Evolutionary conservation across 768 basidiomycete genomes (phyloP), one percentile per base, ranked within the genome.

Genomic region (Amanita subjunquillea): DNA sequence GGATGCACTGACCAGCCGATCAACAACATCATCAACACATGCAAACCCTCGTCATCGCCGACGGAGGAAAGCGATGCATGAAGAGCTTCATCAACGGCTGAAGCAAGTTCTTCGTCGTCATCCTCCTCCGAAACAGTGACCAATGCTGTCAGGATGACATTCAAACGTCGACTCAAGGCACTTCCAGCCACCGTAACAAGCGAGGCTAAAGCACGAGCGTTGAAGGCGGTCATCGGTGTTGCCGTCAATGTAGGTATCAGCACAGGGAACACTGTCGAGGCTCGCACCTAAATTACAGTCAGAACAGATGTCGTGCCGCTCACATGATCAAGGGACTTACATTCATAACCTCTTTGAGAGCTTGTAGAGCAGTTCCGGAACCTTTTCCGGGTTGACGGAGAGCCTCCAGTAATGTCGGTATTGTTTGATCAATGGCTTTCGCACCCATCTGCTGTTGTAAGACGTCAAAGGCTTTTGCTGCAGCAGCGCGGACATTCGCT

Each of bases 241-340:
- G 87, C 80, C 38, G 89, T 93, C 55, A 99, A 72, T 1, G 93
- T 95, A 0, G 94, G 96, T 54, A 99, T 91, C 52, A 98, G 73
- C 17, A 97, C 89, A 0, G 96, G 96, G 89, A 98, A 98, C 37
- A 98, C 93, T 8, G 89, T 92, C 38, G 85, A 77, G 12, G 95
- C 91, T 37, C 94, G 91, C 59, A 97, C 89, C 88, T 93, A 64
- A 2, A 29, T 42, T 34, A 49, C 29, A 40, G 22, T 51, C 45
- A 30, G 46, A 17, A 9, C 9, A 27, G 5, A 39, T 23, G 39
- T 30, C 48, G 13, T 50, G 27, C 3, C 22, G 30, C 2, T 12
- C 6, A 30, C 8, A n/a, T 20, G 6, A 9, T 53, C 20, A 23
- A n/a, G 15, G 13, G 7, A 71, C 87, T 64, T 66, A 92, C 91